Evolutionary conservation across 2,329 filamentous ascomycete genomes (phyloP), one percentile per base, ranked within the genome.

Genomic region (Teratosphaeria destructans): DNA sequence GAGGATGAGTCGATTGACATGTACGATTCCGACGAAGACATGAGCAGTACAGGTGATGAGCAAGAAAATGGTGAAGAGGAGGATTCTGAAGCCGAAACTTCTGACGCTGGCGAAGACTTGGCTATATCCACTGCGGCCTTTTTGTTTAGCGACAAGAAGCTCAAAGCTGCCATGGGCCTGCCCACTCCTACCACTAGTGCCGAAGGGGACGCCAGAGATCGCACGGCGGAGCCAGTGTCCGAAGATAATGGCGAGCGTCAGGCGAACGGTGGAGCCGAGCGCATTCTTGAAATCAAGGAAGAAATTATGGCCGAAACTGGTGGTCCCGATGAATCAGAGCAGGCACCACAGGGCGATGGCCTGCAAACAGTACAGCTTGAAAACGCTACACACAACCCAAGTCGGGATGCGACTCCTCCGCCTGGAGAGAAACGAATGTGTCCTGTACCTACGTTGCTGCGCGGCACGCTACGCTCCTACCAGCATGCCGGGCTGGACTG

Each of bases 401-500:
- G 56, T 27, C 35, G 58, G 63, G 54, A 58, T 70, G 66, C 23
- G 66, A 74, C 35, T 62, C 78, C 59, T 3, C 60, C 65, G 12
- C 43, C 55, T 11, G 14, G 53, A 19, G 52, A 59, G 27, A 70
- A 66, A 54, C 54, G 62, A 11, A 58, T 69, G 12, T 66, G 71
- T 3, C 64, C 69, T 7, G 82, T 94, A 11, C 92, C 91, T 0
- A 88, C 74, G 63, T 59, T 90, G 62, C 81, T 99, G 0, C 87
- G 94, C 56, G 94, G 94, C 23, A 95, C 85, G 0, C 78, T 99
- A 11, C 88, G 95, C 72, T 93, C 96, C 72, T 99, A 99, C 70
- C 94, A 99, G 68, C 94, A 96, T 69, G 89, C 90, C 69, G 95
- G 94, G n/a, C 77, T 99, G 7, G 94, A 99, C 72, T 99, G 94